Conservation (phyloP, 768 basidiomycete genomes). For the Imleria badia region DNA sequence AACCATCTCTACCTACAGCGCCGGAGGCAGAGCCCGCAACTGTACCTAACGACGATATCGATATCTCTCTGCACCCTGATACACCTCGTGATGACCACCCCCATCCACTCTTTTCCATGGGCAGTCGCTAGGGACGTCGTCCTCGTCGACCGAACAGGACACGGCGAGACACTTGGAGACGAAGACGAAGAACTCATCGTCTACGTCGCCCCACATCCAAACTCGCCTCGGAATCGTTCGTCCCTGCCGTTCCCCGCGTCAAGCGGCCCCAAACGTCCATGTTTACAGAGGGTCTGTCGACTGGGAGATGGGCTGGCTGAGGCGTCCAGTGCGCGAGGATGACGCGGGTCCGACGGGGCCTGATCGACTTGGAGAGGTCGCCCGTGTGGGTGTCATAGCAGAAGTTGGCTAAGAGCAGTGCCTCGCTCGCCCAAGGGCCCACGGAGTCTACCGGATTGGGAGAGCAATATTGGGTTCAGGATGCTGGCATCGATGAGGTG, state of each 20-base stretch:
- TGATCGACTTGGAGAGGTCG: no score
- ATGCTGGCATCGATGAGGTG: slow-evolving; percentile 92
- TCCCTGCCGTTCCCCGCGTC: slow-evolving; percentile 12
- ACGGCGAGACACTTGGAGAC: slow-evolving; percentile 19
- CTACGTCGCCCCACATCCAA: slow-evolving; percentile 74
- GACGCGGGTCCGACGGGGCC: neutral
- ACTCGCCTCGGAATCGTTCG: slow-evolving; percentile 31
- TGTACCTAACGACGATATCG: neutral
- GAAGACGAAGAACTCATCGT: slow-evolving; percentile 58
- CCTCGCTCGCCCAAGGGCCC: slow-evolving; percentile 24
- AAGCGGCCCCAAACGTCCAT: slow-evolving; percentile 24
- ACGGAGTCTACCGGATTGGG: slow-evolving; percentile 35
- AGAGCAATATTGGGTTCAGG: slow-evolving; percentile 81
- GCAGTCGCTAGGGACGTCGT: slow-evolving; percentile 22
- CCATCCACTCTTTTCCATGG: slow-evolving; percentile 15
- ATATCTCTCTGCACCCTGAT: no score
- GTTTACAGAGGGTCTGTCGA: slow-evolving; percentile 18
- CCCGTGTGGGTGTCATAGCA: neutral
- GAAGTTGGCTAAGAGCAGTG: slow-evolving; percentile 9
- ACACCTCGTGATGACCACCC: neutral
- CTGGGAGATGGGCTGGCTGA: neutral
- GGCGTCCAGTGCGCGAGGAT: slow-evolving; percentile 11
- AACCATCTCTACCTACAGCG: neutral
- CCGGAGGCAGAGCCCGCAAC: neutral
- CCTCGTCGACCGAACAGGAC: slow-evolving; percentile 21